phyloP scores from a whole-genome alignment of 805 yeast genomes.

The Ogataea glucozyma region DNA sequence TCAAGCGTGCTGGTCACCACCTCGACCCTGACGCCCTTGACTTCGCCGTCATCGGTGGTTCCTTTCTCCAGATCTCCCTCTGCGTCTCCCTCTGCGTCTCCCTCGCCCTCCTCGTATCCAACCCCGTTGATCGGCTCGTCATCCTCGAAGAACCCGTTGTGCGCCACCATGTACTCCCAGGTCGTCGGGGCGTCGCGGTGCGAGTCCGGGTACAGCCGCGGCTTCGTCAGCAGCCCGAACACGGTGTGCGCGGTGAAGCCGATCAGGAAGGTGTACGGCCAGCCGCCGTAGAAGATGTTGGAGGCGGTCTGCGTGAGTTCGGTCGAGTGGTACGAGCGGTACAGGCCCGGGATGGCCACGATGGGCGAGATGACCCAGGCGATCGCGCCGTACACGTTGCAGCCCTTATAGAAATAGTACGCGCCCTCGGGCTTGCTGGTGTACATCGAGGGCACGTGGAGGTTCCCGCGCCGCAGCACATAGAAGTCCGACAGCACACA shows the following conservation, averaged over 20 bases:
- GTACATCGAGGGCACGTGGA: slow-evolving; percentile 26
- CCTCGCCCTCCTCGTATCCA: slow-evolving; percentile 13
- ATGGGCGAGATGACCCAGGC: slow-evolving; percentile 25
- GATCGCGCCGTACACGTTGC: slow-evolving; percentile 19
- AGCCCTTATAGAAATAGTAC: slow-evolving; percentile 21
- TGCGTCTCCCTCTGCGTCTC: neutral
- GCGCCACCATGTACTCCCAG: slow-evolving; percentile 24
- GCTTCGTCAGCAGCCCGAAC: slow-evolving; percentile 21
- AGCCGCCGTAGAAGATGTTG: slow-evolving; percentile 28
- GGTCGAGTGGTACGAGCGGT: slow-evolving; percentile 27
- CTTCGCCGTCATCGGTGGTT: neutral
- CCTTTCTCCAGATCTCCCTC: neutral
- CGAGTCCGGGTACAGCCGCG: slow-evolving; percentile 22
- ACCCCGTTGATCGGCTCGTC: slow-evolving; percentile 29
- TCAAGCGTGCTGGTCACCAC: too few species aligned
- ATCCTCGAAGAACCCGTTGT: slow-evolving; percentile 29
- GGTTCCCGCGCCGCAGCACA: slow-evolving; percentile 22
- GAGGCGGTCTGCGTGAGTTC: slow-evolving; percentile 19
- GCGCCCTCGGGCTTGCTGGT: slow-evolving; percentile 18
- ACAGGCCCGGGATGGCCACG: slow-evolving; percentile 33
- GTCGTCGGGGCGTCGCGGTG: slow-evolving; percentile 25
- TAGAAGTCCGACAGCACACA: slow-evolving; percentile 23
- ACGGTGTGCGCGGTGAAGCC: slow-evolving; percentile 18
- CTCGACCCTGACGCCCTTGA: too few species aligned
- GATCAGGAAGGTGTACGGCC: slow-evolving; percentile 25